Conservation (phyloP, 177 flowering plant species). For the Tripterygium wilfordii region DNA sequence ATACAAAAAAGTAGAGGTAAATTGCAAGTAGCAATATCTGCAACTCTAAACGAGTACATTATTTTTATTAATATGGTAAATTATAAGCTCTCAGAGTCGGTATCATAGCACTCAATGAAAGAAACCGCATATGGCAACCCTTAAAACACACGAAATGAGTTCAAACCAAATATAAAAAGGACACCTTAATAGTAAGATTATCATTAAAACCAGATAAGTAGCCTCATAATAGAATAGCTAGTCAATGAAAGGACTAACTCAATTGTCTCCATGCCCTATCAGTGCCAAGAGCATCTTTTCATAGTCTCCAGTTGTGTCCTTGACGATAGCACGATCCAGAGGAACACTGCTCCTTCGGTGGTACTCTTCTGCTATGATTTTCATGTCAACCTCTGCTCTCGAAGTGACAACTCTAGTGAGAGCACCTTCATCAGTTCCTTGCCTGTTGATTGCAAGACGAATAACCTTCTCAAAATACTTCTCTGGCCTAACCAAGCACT, state of each 20-base stretch:
- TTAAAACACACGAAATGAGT: too few relatives aligned
- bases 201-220: too few relatives aligned
- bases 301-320: constrained; percentile 78
- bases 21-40: too few relatives aligned
- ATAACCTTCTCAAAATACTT: constrained; percentile 73
- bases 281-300: constrained; percentile 68
- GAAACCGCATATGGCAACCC: too few relatives aligned
- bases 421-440: constrained; percentile 82
- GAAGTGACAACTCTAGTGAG: constrained; percentile 78
- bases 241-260: too few relatives aligned
- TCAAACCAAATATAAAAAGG: too few relatives aligned
- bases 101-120: too few relatives aligned
- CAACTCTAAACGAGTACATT: too few relatives aligned
- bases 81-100: too few relatives aligned
- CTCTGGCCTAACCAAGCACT: constrained; percentile 61
- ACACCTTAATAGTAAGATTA: too few relatives aligned
- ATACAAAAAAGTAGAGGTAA: too few relatives aligned
- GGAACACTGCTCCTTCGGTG: constrained; percentile 57
- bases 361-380: constrained; percentile 56
- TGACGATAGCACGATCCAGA: constrained; percentile 58
- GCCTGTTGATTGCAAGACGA: constrained; percentile 53
- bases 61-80: too few relatives aligned
- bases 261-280: constrained; percentile 52
- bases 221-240: neutral
- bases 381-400: constrained; percentile 84